Evolutionary conservation across 345 rosid species (phyloP).

Genomic region (sweet orange (Citrus sinensis)): DNA sequence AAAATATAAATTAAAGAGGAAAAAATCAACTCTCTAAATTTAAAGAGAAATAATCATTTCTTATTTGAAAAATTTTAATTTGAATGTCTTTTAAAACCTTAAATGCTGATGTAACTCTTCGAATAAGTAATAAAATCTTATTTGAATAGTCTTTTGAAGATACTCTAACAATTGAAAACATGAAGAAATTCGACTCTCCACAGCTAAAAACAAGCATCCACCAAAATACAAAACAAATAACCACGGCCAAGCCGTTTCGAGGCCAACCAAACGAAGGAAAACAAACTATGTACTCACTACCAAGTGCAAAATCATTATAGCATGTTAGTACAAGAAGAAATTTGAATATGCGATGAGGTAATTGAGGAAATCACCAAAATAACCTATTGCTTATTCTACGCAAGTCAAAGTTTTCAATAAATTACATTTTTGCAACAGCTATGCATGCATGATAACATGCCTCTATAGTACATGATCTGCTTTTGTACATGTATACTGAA

Average conservation of each 20-base stretch:
- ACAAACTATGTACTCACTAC: background rate
- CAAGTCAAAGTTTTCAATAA: background rate
- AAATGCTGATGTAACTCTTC: too few species aligned
- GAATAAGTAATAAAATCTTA: too few species aligned
- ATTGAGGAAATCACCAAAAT: background rate
- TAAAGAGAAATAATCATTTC: accelerated
- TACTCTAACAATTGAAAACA: background rate
- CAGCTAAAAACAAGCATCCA: too few species aligned
- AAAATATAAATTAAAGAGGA: too few species aligned
- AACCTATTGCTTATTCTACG: background rate
- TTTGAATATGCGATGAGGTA: background rate
- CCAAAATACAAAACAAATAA: too few species aligned
- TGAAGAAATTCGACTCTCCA: too few species aligned
- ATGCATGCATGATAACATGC: background rate
- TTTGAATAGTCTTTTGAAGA: too few species aligned
- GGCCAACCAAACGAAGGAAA: too few species aligned
- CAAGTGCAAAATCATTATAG: background rate
- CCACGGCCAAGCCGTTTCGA: background rate
- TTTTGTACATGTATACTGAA: background rate
- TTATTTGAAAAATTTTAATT: too few species aligned
- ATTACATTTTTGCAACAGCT: background rate
- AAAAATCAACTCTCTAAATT: accelerated
- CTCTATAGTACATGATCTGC: background rate
- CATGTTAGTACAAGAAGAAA: background rate
- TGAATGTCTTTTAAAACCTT: accelerated